Conservation (phyloP, 805 yeast species). For the Naumovozyma baii region DNA sequence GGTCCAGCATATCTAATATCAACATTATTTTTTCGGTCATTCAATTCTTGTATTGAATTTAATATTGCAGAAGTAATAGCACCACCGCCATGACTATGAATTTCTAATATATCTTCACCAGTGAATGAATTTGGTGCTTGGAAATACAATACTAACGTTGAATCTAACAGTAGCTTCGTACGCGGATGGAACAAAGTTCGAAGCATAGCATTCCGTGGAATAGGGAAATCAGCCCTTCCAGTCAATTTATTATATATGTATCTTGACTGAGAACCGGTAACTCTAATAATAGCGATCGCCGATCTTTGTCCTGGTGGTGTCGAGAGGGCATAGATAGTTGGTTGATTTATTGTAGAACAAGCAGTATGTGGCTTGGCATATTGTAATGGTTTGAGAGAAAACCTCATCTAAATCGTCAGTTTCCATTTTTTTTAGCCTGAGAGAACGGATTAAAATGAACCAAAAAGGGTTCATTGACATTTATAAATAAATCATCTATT, state of each 20-base stretch:
- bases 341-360: conserved; percentile 18
- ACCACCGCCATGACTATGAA: conserved; percentile 91
- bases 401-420: too few species aligned
- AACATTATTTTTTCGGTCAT: conserved; percentile 31
- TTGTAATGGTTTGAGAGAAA: background rate
- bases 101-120: conserved; percentile 82
- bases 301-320: conserved; percentile 65
- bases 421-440: too few species aligned
- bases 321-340: conserved; percentile 86
- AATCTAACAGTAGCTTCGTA: conserved; percentile 49
- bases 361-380: background rate
- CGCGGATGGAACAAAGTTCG: conserved; percentile 39
- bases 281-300: conserved; percentile 78
- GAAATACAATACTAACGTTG: conserved; percentile 64
- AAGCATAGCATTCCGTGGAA: conserved; percentile 47
- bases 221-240: conserved; percentile 28
- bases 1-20: conserved; percentile 76
- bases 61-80: conserved; percentile 71
- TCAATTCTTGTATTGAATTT: conserved; percentile 46
- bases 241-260: conserved; percentile 42
- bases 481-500: too few species aligned
- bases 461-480: too few species aligned
- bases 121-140: conserved; percentile 72
- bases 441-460: too few species aligned
- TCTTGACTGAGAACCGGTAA: conserved; percentile 61